Evolutionary conservation across 2,329 filamentous ascomycete species (phyloP), one percentile per base, ranked within the genome.

Genomic region (Exophiala bonariae): DNA sequence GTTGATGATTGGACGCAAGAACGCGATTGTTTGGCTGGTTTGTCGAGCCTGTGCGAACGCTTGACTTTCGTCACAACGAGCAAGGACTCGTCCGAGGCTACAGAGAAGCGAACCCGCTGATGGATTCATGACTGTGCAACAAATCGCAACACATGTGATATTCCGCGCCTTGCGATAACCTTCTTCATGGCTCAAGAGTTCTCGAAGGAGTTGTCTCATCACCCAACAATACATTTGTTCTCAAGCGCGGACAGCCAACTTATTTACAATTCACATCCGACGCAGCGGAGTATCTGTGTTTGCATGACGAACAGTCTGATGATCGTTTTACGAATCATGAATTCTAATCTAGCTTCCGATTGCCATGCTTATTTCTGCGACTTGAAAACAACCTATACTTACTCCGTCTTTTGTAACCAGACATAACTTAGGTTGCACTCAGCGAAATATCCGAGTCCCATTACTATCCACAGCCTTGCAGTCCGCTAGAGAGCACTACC

Each of bases 221-320:
- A 6, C 11, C 23, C 23, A 11, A 11, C 23, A 26, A 26, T 26
- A n/a, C n/a, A n/a, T n/a, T n/a, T n/a, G n/a, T n/a, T 11, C 23
- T 26, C 23, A 26, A 26, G 23, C 23, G 23, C 11, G 23, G 11
- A 26, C 23, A 26, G 23, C 23, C 23, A 6, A 11, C 11, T 6
- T 26, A 6, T 26, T 26, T 26, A 6, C 23, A 26, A 26, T 26
- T 26, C 23, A 26, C 23, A 26, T 11, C 6, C 6, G 23, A 11
- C 6, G 23, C 23, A 11, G 23, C 22, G 43, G 42, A 33, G 23
- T 20, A 22, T 41, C 36, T 49, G 52, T 52, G 52, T 55, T 55
- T 55, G 52, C 49, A 55, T 23, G 41, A 42, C 49, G 52, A 52
- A 52, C 45, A 55, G 39, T 18, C 13, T 26, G 22, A 14, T 28